A percentile compares a stretch with the other conserved stretches of the same genome.
phyloP scores from a whole-genome alignment of 257 asterid genomes.

The Jasminum sambac region DNA sequence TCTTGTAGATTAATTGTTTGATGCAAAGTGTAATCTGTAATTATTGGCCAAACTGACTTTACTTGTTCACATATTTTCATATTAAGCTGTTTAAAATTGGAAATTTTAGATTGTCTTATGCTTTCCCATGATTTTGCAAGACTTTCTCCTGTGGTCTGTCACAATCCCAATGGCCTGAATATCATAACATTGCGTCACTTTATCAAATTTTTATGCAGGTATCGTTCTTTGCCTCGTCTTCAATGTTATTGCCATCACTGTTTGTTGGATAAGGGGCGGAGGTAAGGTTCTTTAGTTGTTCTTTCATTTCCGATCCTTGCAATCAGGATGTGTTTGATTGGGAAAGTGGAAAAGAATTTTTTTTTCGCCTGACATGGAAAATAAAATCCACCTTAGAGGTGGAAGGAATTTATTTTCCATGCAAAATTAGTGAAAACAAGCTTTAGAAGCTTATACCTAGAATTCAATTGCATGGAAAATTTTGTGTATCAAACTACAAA shows the following conservation, averaged over 20 bases:
- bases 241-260: slow-evolving; percentile 76
- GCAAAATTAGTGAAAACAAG: no score
- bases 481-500: no score
- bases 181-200: background rate
- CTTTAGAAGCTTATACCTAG: no score
- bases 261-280: slow-evolving; percentile 92
- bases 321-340: no score
- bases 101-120: slow-evolving; percentile 1
- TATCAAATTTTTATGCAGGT: slow-evolving; percentile 50
- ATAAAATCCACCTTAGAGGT: no score
- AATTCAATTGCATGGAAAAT: no score
- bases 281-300: slow-evolving; percentile 49
- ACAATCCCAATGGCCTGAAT: background rate
- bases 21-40: slow-evolving; percentile 7
- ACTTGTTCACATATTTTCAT: slow-evolving; percentile 2
- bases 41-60: slow-evolving; percentile 11
- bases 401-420: no score
- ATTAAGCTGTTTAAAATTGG: background rate
- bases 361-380: no score
- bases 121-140: slow-evolving; percentile 3
- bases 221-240: slow-evolving; percentile 86
- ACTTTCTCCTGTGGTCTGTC: slow-evolving; percentile 8
- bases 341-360: no score
- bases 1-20: background rate
- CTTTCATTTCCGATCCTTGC: slow-evolving; percentile 2